Evolutionary conservation across 2,329 filamentous ascomycete species (phyloP), one percentile per base, ranked within the genome.

Genomic region (Microdochium paspali): DNA sequence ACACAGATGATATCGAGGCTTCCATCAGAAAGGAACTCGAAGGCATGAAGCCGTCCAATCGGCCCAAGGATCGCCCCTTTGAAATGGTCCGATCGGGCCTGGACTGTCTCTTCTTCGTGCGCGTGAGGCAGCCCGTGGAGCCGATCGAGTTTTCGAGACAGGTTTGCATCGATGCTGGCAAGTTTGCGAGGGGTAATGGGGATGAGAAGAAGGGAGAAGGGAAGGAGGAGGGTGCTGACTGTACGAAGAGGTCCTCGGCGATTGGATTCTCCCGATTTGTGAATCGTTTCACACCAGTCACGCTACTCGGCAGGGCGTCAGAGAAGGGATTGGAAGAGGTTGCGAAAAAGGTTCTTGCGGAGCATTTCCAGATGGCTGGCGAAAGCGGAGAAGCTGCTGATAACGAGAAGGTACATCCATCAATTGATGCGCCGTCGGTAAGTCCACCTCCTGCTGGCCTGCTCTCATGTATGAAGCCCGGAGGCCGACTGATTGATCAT

Each of bases 11-110:
- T 55, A 88, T 93, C 55, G 87, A 90, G 59, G 73, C 79, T 4
- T 77, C 82, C 24, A 87, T 93, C 54, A 63, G 79, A 55, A 82
- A 80, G 59, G 88, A 93, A 65, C 64, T 93, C n/a, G 75, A 74
- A 24, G 72, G 69, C 2, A 76, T 90, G 56, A 80, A 77, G 47
- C 58, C 67, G 32, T 56, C 65, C 25, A 59, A 58, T n/a, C 62
- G 63, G 44, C 62, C 72, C 50, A 67, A 71, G 49, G 70, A 70
- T 47, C 63, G 74, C 15, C 57, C 68, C 15, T 82, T 84, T 54
- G 70, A 69, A 15, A 66, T 75, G 2, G 65, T 84, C 28, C 70
- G 70, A 40, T 68, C 79, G 43, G 72, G 72, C 44, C 67, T 83
- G n/a, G 78, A 80, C 50, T 85, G 80, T 50, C 66, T 84, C 42